Evolutionary conservation across 805 yeast species (phyloP), one percentile per base, ranked within the genome.

Genomic region (Ogataea philodendri): DNA sequence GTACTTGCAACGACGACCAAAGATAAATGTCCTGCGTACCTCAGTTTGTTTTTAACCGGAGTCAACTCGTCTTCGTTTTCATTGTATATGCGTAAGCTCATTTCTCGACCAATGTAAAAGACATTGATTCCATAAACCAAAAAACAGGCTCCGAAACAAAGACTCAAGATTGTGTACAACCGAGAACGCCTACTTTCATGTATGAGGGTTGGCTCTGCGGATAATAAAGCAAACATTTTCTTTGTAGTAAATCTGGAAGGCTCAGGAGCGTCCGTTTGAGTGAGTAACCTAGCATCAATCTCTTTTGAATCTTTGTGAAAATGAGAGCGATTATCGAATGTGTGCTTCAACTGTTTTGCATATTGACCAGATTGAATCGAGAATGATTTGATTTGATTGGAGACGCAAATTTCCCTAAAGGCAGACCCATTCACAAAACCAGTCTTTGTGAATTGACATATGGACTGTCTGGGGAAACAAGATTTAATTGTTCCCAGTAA

Each of bases 131-230:
- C 84, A 55, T 85, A 85, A n/a, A 81, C 67, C 3, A 82, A 66
- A 48, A 82, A 75, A 8, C 81, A 77, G 23, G 84, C 62, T 0
- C 88, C 85, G 52, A 81, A 69, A 28, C 84, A 76, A 43, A 79
- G 76, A 54, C 84, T 74, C 14, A 77, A 72, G 8, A 84, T 63
- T 56, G 84, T 85, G 57, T 84, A 86, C 20, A 84, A 65, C 38
- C 83, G 66, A 54, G 86, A 95, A 0, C 93, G 84, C 59, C 86
- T 95, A 16, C 88, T 77, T 65, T 84, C 90, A 59, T 85, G 86
- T 27, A 85, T 69, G 35, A 85, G 64, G 51, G 84, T 94, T 1
- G 90, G 90, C 30, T 72, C 69, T 9, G 60, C 62, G 47, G 79
- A 75, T 42, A 85, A 62, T 8, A 74, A 69, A 38, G 71, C 70